Conservation (phyloP, 495 filamentous ascomycete species). For the Trypethelium eluteriae region DNA sequence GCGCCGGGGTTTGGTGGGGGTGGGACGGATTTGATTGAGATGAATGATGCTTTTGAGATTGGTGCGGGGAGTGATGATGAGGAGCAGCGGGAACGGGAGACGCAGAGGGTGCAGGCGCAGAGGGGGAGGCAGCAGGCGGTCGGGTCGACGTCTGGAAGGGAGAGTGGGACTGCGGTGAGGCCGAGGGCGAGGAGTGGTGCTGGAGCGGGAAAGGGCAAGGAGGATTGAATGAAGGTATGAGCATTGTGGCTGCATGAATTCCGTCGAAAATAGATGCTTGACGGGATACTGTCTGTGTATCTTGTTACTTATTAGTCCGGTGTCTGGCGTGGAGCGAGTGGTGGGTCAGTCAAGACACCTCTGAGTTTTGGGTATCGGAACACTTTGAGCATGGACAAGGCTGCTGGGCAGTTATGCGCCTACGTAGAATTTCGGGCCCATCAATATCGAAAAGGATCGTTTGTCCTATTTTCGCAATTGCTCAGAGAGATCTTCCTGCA, state of each 20-base stretch:
- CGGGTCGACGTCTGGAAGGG: constrained; percentile 13
- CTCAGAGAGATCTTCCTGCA: background rate
- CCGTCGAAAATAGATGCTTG: background rate
- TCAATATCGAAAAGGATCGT: background rate
- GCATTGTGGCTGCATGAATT: background rate
- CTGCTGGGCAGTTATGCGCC: constrained; percentile 4
- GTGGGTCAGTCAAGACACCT: background rate
- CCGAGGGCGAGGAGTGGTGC: constrained; percentile 19
- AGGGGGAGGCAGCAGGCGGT: constrained; percentile 15
- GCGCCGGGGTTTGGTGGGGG: constrained; percentile 26
- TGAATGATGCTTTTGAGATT: constrained; percentile 54
- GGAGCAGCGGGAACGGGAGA: constrained; percentile 21
- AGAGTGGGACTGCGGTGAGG: constrained; percentile 18
- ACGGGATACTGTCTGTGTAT: background rate
- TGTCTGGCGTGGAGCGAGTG: background rate
- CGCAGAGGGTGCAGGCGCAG: constrained; percentile 9
- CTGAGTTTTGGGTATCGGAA: background rate
- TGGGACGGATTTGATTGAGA: constrained; percentile 73
- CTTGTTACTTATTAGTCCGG: background rate
- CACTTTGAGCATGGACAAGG: background rate
- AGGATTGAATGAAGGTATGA: constrained; percentile 18
- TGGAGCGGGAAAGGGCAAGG: constrained; percentile 16
- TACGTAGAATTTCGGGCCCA: background rate
- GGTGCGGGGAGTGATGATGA: constrained; percentile 27
- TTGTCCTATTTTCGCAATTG: background rate